Evolutionary conservation across 257 asterid genomes (phyloP).

Genomic region (Solanum sitiens): DNA sequence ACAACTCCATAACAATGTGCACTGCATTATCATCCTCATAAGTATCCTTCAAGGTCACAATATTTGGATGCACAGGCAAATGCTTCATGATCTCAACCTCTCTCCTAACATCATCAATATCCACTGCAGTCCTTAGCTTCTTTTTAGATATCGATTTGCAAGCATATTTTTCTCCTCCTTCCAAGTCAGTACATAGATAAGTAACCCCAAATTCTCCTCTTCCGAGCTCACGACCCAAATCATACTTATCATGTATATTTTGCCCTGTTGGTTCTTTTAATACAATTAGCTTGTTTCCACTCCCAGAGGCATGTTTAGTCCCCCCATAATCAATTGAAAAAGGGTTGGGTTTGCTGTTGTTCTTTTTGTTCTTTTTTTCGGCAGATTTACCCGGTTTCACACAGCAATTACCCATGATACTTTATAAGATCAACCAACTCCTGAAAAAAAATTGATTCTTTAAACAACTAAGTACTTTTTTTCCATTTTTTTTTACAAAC

Average conservation of each 20-base stretch:
- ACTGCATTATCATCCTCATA: conserved; percentile 52
- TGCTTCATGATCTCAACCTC: conserved; percentile 57
- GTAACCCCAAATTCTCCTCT: conserved; percentile 68
- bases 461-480: not conserved
- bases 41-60: conserved; percentile 42
- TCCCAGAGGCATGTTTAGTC: conserved; percentile 24
- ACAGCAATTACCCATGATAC: conserved; percentile 58
- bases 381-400: conserved; percentile 29
- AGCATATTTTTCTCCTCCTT: conserved; percentile 32
- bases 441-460: not conserved
- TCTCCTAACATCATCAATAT: conserved; percentile 53
- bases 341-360: conserved; percentile 38
- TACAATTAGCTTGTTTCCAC: conserved; percentile 29
- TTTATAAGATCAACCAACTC: conserved; percentile 4
- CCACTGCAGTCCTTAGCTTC: conserved; percentile 39
- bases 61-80: conserved; percentile 42
- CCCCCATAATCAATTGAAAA: conserved; percentile 40
- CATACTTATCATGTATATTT: conserved; percentile 27
- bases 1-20: conserved; percentile 51
- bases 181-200: conserved; percentile 40
- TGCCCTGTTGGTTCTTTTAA: conserved; percentile 46
- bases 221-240: conserved; percentile 58
- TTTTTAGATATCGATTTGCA: conserved; percentile 53
- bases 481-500: not conserved
- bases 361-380: conserved; percentile 21